Evolutionary conservation across 352 stramenopile genomes (phyloP).

Genomic region (Chrysophaeum taylorii): DNA sequence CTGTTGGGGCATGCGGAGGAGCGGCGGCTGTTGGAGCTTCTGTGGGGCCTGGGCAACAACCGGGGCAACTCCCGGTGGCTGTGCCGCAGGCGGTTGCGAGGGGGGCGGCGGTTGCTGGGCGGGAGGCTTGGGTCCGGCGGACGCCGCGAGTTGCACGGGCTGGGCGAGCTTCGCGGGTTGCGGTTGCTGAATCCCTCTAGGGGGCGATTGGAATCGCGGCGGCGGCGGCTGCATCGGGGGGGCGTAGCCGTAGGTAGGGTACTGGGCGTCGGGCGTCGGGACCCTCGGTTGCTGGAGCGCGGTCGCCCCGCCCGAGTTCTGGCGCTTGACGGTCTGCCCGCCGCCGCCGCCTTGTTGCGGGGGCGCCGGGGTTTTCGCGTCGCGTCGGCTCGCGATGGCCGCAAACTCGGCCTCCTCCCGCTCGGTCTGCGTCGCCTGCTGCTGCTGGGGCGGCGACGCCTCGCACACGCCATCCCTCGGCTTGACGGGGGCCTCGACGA

Average conservation of each 20-base stretch:
- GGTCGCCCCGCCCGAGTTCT: too few species aligned
- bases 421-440: not conserved
- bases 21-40: not conserved
- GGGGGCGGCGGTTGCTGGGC: not conserved
- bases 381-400: not conserved
- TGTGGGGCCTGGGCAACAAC: not conserved
- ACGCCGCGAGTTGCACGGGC: too few species aligned
- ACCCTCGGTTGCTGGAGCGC: too few species aligned
- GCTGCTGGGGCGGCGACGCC: not conserved
- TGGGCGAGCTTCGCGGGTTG: too few species aligned
- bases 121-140: not conserved
- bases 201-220: too few species aligned
- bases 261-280: too few species aligned
- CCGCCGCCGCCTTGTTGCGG: too few species aligned
- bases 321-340: too few species aligned
- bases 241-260: too few species aligned
- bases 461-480: not conserved
- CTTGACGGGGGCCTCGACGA: not conserved
- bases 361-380: too few species aligned
- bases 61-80: not conserved
- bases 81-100: not conserved
- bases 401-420: not conserved
- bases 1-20: not conserved
- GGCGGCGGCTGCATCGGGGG: too few species aligned
- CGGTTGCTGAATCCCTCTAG: too few species aligned